Conservation (phyloP, 2,329 filamentous ascomycete genomes). For the Didymella pomorum region DNA sequence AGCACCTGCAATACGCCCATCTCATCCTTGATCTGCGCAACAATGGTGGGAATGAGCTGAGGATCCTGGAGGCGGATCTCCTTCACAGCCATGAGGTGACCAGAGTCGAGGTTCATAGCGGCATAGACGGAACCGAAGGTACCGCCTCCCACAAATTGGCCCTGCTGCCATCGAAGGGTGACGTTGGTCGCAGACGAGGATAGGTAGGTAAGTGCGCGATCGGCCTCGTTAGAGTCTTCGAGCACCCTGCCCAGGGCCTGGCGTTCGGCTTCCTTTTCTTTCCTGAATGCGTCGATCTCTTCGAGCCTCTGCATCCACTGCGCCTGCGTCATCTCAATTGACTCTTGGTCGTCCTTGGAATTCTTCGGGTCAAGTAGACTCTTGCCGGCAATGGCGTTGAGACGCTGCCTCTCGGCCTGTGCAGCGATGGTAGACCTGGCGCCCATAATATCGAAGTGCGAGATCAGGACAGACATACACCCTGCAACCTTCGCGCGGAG, state of each 20-base stretch:
- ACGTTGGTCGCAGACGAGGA: conserved; percentile 95
- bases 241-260: conserved; percentile 89
- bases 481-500: conserved; percentile 89
- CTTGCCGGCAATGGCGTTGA: conserved; percentile 80
- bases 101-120: conserved; percentile 95
- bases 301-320: conserved; percentile 77
- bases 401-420: conserved; percentile 88
- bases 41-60: conserved; percentile 92
- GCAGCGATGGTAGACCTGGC: conserved; percentile 92
- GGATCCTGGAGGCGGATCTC: conserved; percentile 97
- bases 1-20: conserved; percentile 96
- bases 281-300: conserved; percentile 79
- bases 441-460: conserved; percentile 99
- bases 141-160: conserved; percentile 95
- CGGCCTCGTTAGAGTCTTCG: conserved; percentile 94
- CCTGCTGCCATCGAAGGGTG: conserved; percentile 96
- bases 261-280: conserved; percentile 81
- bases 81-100: conserved; percentile 97
- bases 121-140: conserved; percentile 98
- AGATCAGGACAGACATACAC: conserved; percentile 97
- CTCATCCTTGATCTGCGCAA: conserved; percentile 92
- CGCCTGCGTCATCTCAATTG: conserved; percentile 74
- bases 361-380: conserved; percentile 80
- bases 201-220: conserved; percentile 90
- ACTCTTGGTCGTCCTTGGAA: conserved; percentile 83